Evolutionary conservation across 257 asterid genomes (phyloP).

Genomic region (Solanum bulbocastanum): DNA sequence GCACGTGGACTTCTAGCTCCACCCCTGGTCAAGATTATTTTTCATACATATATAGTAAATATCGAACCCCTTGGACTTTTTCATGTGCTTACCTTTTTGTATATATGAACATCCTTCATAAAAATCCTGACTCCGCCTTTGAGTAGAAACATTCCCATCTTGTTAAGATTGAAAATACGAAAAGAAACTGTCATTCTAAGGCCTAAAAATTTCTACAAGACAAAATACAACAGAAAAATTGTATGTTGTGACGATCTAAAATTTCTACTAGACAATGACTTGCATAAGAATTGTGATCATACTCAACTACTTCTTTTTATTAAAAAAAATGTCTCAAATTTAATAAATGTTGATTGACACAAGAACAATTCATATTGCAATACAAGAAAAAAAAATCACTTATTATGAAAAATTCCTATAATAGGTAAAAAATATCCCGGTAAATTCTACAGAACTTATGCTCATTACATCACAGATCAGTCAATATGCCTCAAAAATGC

Average conservation of each 20-base stretch:
- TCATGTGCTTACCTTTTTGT: too few species aligned
- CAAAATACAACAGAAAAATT: too few species aligned
- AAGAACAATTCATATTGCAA: background rate
- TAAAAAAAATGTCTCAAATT: background rate
- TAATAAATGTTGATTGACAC: background rate
- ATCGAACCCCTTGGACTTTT: too few species aligned
- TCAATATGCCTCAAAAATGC: background rate
- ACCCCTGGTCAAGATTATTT: too few species aligned
- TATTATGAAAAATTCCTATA: background rate
- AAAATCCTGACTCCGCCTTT: too few species aligned
- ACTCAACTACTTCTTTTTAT: too few species aligned
- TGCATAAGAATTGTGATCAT: too few species aligned
- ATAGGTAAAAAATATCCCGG: too few species aligned
- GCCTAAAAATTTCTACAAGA: background rate
- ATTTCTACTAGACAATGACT: too few species aligned
- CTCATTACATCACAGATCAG: background rate
- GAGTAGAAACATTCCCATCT: background rate
- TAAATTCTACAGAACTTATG: background rate
- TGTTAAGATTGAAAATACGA: slow-evolving; percentile 5
- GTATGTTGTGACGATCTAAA: too few species aligned
- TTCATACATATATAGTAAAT: too few species aligned
- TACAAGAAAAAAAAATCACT: background rate
- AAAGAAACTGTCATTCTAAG: background rate
- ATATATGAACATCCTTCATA: too few species aligned
- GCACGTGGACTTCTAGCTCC: background rate